Evolutionary conservation across 169 alveolate genomes (phyloP), one percentile per base, ranked within the genome.

Genomic region (Babesia ovis): DNA sequence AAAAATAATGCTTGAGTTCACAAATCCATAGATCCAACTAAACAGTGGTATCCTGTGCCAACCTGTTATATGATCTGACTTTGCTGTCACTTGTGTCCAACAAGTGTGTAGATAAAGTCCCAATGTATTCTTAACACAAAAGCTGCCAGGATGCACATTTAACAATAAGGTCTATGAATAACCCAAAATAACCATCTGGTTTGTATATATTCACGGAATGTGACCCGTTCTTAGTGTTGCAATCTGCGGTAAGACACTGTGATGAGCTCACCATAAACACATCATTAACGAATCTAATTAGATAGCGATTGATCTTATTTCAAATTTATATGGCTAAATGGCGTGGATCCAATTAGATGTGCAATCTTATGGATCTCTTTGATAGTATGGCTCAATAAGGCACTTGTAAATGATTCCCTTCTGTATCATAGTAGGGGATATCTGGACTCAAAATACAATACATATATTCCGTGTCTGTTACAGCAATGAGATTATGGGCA

Each of bases 261-360:
- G 12, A 23, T 51, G n/a, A n/a, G 32, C 59, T 51, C 59, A 51
- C 59, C 59, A 51, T 51, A 51, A 27, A 51, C 59, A 51, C 59
- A 27, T 18, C 59, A 23, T 14, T 51, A 1, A 27, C 11, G 29
- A 20, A 35, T 68, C 29, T 2, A 25, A 3, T 29, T 18, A 48
- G 25, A 37, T 62, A 76, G 25, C 27, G 12, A 22, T 31, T 23
- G 11, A 27, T 18, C 59, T 20, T 8, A 2, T 3, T 51, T 51
- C 32, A 18, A 4, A 8, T 14, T 8, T 9, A 39, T 14, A 39
- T 14, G 46, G 14, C 8, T 14, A 9, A 39, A 39, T 39, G 46
- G 8, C 46, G 14, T 14, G 46, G 14, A 39, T 39, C 46, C 46
- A 14, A 14, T 8, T 39, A 39, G 46, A 39, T 39, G 46, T 39